phyloP scores from a whole-genome alignment of 2,329 filamentous ascomycete species.

The Talaromyces sp. region DNA sequence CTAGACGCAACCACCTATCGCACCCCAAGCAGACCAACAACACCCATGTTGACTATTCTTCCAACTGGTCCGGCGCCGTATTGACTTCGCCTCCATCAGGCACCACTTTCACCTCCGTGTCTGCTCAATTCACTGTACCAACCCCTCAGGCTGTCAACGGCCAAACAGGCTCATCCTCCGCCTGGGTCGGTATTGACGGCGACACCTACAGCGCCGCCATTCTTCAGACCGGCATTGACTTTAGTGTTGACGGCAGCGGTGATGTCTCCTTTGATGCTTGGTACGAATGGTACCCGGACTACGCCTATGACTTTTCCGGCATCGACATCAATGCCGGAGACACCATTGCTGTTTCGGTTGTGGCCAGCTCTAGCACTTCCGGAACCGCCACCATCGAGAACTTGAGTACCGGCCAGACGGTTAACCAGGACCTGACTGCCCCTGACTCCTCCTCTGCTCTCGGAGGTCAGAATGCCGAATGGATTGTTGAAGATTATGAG shows the following conservation, averaged over 20 bases:
- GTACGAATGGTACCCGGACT: constrained; percentile 61
- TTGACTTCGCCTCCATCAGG: constrained; percentile 43
- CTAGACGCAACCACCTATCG: constrained; percentile 9
- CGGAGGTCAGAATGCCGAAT: constrained; percentile 58
- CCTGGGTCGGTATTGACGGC: constrained; percentile 63
- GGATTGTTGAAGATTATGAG: constrained; percentile 60
- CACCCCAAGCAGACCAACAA: constrained; percentile 13
- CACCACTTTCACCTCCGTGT: constrained; percentile 46
- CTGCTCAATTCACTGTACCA: constrained; percentile 48
- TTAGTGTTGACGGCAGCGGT: constrained; percentile 42
- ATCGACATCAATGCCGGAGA: constrained; percentile 48
- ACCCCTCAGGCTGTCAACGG: constrained; percentile 45
- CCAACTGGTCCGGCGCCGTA: constrained; percentile 60
- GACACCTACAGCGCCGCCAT: constrained; percentile 55
- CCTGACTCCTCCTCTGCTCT: constrained; percentile 37
- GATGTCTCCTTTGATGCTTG: constrained; percentile 52
- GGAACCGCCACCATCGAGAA: constrained; percentile 53
- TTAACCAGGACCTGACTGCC: constrained; percentile 51
- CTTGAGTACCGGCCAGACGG: constrained; percentile 49
- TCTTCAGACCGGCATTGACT: constrained; percentile 58
- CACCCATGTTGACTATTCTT: constrained; percentile 47
- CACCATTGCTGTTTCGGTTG: constrained; percentile 40
- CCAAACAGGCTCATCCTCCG: constrained; percentile 45
- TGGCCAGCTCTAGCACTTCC: constrained; percentile 40
- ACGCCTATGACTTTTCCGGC: constrained; percentile 51